These are phyloP conservation scores for Triangularia verruculosa DNA, from an alignment of 2,329 filamentous ascomycete genomes.

Conservation along the genomic window DNA sequence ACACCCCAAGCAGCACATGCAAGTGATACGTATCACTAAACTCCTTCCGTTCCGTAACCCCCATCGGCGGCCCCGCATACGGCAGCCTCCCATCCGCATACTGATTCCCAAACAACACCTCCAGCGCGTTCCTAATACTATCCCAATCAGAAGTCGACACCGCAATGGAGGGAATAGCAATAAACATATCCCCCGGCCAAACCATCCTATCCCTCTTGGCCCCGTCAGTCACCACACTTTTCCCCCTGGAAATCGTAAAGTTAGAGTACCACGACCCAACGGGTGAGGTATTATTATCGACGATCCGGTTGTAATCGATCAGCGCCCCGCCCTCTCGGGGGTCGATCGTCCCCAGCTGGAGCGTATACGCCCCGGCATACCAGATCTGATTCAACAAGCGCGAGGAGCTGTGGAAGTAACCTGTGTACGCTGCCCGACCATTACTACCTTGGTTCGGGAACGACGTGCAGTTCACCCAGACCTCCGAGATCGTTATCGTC, in stretches of 20 bases:
- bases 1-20: slow-evolving; percentile 56
- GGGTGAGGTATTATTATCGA: slow-evolving; percentile 31
- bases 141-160: slow-evolving; percentile 53
- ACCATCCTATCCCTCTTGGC: slow-evolving; percentile 58
- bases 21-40: slow-evolving; percentile 56
- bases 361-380: slow-evolving; percentile 54
- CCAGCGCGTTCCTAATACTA: slow-evolving; percentile 48
- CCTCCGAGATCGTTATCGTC: not conserved
- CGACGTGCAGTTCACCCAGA: slow-evolving; percentile 41
- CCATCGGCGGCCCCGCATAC: slow-evolving; percentile 47
- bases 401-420: slow-evolving; percentile 51
- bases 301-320: slow-evolving; percentile 35
- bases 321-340: slow-evolving; percentile 35
- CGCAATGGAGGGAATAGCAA: slow-evolving; percentile 52
- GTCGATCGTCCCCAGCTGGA: slow-evolving; percentile 40
- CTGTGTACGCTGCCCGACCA: slow-evolving; percentile 49
- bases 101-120: slow-evolving; percentile 47
- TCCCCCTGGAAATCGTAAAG: slow-evolving; percentile 33
- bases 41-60: slow-evolving; percentile 29
- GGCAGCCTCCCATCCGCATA: slow-evolving; percentile 37
- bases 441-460: slow-evolving; percentile 43
- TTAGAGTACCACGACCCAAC: slow-evolving; percentile 34
- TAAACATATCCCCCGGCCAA: slow-evolving; percentile 61
- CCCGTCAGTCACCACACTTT: slow-evolving; percentile 45
- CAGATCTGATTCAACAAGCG: slow-evolving; percentile 53